These are phyloP conservation scores for Blastobotrys aristatus DNA, from an alignment of 1,139 yeast genomes.

Conservation along the genomic window DNA sequence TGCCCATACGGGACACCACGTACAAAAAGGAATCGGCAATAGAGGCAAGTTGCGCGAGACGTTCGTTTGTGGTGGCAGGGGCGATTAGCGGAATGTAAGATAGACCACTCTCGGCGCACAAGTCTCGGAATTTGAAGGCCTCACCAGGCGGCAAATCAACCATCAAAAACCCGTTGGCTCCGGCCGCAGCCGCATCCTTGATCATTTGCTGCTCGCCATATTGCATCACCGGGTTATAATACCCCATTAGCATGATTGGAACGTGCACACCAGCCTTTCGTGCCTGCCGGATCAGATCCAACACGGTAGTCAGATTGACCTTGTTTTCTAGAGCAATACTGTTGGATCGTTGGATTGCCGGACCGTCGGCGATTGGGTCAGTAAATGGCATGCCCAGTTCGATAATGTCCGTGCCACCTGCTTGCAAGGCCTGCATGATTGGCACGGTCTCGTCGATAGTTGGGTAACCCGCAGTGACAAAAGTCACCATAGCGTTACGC, in stretches of 20 bases:
- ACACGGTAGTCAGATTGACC: constrained; percentile 59
- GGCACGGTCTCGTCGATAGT: constrained; percentile 82
- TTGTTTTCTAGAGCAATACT: constrained; percentile 69
- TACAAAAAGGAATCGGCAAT: constrained; percentile 94
- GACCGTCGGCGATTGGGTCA: constrained; percentile 99
- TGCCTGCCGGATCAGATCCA: constrained; percentile 69
- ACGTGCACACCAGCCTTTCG: constrained; percentile 78
- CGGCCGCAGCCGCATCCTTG: constrained; percentile 72
- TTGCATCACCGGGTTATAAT: constrained; percentile 86
- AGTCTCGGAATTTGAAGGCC: constrained; percentile 77
- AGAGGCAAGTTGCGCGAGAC: constrained; percentile 68
- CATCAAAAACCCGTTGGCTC: constrained; percentile 91
- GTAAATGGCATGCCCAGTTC: constrained; percentile 96
- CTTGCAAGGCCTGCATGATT: constrained; percentile 79
- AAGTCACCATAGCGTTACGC: constrained; percentile 85
- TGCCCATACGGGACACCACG: constrained; percentile 96
- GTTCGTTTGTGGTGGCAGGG: constrained; percentile 89
- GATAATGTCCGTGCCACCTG: constrained; percentile 91
- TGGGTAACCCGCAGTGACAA: constrained; percentile 94
- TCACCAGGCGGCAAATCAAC: constrained; percentile 99
- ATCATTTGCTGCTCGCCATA: constrained; percentile 86
- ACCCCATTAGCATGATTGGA: constrained; percentile 93
- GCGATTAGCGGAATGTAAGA: constrained; percentile 92
- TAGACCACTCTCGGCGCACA: constrained; percentile 62
- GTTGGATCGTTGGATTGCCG: constrained; percentile 88